A percentile compares a stretch with the other conserved stretches of the same genome.
Evolutionary conservation across 176 grass and related monocot genomes (phyloP).

Genomic region (Eleusine coracana): DNA sequence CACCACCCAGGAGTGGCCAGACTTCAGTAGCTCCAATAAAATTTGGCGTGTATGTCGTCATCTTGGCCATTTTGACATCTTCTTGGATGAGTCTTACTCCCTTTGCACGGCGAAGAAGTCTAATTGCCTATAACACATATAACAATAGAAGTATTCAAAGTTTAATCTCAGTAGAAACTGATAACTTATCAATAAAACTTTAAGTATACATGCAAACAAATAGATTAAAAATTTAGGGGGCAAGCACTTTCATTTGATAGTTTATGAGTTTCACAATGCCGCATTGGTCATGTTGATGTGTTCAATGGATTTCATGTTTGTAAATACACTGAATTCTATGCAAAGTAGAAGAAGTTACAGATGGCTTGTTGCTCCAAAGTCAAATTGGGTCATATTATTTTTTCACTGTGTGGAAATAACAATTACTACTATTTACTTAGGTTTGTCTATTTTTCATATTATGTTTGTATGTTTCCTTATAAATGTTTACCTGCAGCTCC

Average conservation of each 20-base stretch:
- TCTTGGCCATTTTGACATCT: constrained; percentile 80
- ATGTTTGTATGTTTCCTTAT: neutral
- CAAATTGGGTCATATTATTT: neutral
- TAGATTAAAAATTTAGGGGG: neutral
- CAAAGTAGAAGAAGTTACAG: constrained; percentile 22
- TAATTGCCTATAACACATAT: constrained; percentile 46
- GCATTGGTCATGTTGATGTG: neutral
- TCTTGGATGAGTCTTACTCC: constrained; percentile 75
- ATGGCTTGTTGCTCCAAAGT: neutral
- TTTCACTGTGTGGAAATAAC: neutral
- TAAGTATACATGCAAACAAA: constrained; percentile 19
- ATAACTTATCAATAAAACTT: neutral
- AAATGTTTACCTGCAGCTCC: neutral
- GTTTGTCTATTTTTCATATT: neutral
- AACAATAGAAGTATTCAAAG: constrained; percentile 11
- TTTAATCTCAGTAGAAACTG: constrained; percentile 10
- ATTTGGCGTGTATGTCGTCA: constrained; percentile 72
- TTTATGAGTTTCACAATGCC: neutral
- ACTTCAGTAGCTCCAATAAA: constrained; percentile 74
- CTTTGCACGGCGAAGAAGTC: constrained; percentile 63
- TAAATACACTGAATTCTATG: neutral
- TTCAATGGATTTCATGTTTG: constrained; percentile 25
- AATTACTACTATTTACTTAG: neutral
- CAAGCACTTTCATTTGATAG: constrained; percentile 4
- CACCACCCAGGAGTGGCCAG: constrained; percentile 72